Evolutionary conservation across 2,329 filamentous ascomycete species (phyloP), one percentile per base, ranked within the genome.

Genomic region (Clonostachys chloroleuca): DNA sequence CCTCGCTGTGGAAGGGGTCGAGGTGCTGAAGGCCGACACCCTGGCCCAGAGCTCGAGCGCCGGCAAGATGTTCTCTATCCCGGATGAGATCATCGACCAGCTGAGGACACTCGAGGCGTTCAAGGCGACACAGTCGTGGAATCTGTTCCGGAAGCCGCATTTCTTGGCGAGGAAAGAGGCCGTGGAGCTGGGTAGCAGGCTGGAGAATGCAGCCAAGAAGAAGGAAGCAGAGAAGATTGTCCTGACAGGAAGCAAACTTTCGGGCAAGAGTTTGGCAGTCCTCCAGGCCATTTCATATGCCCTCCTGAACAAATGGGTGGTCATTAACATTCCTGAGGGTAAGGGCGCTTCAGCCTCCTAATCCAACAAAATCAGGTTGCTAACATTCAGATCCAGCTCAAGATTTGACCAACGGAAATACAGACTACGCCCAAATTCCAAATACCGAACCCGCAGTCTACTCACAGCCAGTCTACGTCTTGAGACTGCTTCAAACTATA

Each of bases 241-340:
- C 33, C 53, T 96, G 44, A 84, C 80, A 41, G 94, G 94, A 4
- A 79, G 82, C 47, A 84, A 79, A 61, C 78, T 84, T 40, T 81
- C 86, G 13, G 94, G 94, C 35, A 99, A 97, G 80, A 96, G 88
- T 63, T 82, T 94, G 56, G 70, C 95, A 59, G 67, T 95, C 59
- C 73, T 96, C 42, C 92, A 97, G 70, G 87, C 87, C 37, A 82
- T 95, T 78, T 75, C 87, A 16, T 85, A 92, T 67, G 92, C 83
- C 2, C 84, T 92, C 54, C 64, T 92, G 59, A 89, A 90, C 64
- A 79, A 87, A 30, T 97, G 92, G 90, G 77, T 96, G 41, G 91
- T 97, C 42, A 77, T 99, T 49, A 86, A 89, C 60, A 78, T 97
- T 45, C 92, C 94, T 36, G 91, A 99, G 71, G 87, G 92, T 95